These are phyloP conservation scores for Monascus purpureus DNA, from an alignment of 495 filamentous ascomycete species.

Conservation along the genomic window DNA sequence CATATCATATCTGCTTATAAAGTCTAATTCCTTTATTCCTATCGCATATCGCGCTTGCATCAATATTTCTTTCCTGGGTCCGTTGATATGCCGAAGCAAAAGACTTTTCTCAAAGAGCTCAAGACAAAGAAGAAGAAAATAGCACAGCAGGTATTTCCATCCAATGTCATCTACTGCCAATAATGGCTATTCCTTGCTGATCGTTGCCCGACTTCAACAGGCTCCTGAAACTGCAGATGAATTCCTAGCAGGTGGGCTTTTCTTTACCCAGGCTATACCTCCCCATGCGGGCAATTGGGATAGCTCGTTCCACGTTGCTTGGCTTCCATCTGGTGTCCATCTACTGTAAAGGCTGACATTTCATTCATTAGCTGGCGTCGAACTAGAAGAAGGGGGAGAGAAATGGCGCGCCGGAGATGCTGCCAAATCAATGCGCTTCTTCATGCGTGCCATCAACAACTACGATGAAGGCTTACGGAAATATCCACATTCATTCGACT, in stretches of 20 bases:
- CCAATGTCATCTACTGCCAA: constrained; percentile 1
- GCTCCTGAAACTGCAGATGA: constrained; percentile 46
- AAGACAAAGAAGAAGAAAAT: constrained; percentile 36
- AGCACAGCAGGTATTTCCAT: constrained; percentile 18
- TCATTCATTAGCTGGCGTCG: constrained; percentile 40
- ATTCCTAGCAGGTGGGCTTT: constrained; percentile 37
- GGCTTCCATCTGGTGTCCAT: background rate
- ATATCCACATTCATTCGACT: constrained; percentile 46
- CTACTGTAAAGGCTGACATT: background rate
- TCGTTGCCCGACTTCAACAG: constrained; percentile 12
- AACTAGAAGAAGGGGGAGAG: constrained; percentile 53
- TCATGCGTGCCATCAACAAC: constrained; percentile 47
- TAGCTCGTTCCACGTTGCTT: background rate
- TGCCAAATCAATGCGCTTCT: constrained; percentile 54
- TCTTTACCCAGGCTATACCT: background rate
- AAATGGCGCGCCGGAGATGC: constrained; percentile 64
- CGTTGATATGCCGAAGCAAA: constrained; percentile 40
- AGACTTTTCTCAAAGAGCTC: constrained; percentile 35
- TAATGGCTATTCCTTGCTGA: constrained; percentile 3
- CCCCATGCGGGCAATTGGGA: too few species aligned
- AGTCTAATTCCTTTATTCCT: too few species aligned
- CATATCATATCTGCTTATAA: too few species aligned
- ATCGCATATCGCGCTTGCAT: too few species aligned
- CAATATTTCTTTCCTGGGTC: too few species aligned
- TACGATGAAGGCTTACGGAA: constrained; percentile 47